Conservation (phyloP, 352 stramenopile genomes). For the Pythium folliculosum region DNA sequence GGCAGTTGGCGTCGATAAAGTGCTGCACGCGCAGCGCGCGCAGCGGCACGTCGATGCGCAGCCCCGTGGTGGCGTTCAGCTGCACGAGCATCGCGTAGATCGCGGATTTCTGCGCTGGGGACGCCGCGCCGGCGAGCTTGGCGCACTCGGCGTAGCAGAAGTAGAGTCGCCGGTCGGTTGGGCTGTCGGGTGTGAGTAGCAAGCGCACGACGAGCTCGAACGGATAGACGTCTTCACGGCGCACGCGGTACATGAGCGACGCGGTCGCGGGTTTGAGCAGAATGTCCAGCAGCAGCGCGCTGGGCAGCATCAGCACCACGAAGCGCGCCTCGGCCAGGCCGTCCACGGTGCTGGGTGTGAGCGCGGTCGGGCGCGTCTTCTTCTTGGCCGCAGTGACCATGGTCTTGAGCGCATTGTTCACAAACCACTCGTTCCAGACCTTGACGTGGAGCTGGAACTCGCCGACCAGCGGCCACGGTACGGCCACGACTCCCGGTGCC, state of each 20-base stretch:
- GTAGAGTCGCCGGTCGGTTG: constrained; percentile 23
- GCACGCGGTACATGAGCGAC: constrained; percentile 22
- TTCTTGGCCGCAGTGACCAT: constrained; percentile 27
- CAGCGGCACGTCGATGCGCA: constrained; percentile 57
- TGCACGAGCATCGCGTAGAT: constrained; percentile 54
- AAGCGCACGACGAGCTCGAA: constrained; percentile 49
- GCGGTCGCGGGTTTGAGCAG: constrained; percentile 26
- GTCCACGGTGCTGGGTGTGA: constrained; percentile 23
- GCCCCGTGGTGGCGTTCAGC: constrained; percentile 52
- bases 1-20: constrained; percentile 42
- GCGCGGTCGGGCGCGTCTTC: background rate
- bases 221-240: constrained; percentile 23
- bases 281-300: constrained; percentile 37
- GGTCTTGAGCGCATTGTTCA: constrained; percentile 36
- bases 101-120: constrained; percentile 45
- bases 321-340: constrained; percentile 58
- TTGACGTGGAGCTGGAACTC: constrained; percentile 58
- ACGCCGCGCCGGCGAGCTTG: constrained; percentile 50
- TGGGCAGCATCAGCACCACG: constrained; percentile 67
- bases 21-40: constrained; percentile 65
- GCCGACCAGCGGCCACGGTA: constrained; percentile 61
- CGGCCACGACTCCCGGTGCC: constrained; percentile 31
- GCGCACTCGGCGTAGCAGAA: constrained; percentile 70
- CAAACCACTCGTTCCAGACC: constrained; percentile 72
- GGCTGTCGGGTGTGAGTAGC: constrained; percentile 39